Percentiles rank a stretch among this genome's conserved stretches.
Evolutionary conservation across 768 basidiomycete genomes (phyloP).

Genomic region (Russula foetens): DNA sequence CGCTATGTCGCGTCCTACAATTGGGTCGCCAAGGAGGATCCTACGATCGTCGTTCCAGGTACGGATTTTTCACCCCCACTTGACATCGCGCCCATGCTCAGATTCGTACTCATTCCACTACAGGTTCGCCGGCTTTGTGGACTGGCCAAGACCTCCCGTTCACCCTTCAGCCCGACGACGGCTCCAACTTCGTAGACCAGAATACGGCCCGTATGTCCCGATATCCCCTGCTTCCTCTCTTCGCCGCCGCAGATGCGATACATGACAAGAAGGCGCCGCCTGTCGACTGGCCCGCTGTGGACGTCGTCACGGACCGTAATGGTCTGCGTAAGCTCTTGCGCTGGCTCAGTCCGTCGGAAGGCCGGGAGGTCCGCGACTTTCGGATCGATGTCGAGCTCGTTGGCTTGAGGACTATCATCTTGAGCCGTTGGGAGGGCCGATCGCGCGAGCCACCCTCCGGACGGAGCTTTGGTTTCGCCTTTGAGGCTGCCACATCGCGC

Average conservation of each 20-base stretch:
- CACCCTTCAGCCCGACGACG: slow-evolving; percentile 46
- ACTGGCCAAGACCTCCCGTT: slow-evolving; percentile 39
- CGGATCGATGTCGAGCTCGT: slow-evolving; percentile 62
- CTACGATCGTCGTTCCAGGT: slow-evolving; percentile 29
- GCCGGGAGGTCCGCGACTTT: slow-evolving; percentile 40
- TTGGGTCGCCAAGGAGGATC: slow-evolving; percentile 22
- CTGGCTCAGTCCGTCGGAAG: slow-evolving; percentile 33
- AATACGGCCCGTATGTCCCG: slow-evolving; percentile 40
- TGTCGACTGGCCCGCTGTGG: slow-evolving; percentile 33
- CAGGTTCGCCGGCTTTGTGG: slow-evolving; percentile 59
- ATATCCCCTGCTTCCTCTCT: slow-evolving; percentile 43
- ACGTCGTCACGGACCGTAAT: slow-evolving; percentile 57
- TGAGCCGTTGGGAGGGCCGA: slow-evolving; percentile 51
- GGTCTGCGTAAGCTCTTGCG: slow-evolving; percentile 53
- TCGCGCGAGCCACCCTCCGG: slow-evolving; percentile 23
- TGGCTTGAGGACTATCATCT: slow-evolving; percentile 48
- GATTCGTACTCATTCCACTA: too few species aligned
- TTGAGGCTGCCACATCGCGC: slow-evolving; percentile 49
- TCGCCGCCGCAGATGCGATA: slow-evolving; percentile 46
- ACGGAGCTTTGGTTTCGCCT: slow-evolving; percentile 49
- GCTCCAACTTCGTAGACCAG: slow-evolving; percentile 45
- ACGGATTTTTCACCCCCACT: neutral
- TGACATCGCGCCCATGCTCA: neutral
- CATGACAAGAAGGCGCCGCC: slow-evolving; percentile 16
- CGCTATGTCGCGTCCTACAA: slow-evolving; percentile 28